These are phyloP conservation scores for Aspergillus brunneoviolaceus DNA, from an alignment of 2,329 filamentous ascomycete genomes.

Conservation along the genomic window DNA sequence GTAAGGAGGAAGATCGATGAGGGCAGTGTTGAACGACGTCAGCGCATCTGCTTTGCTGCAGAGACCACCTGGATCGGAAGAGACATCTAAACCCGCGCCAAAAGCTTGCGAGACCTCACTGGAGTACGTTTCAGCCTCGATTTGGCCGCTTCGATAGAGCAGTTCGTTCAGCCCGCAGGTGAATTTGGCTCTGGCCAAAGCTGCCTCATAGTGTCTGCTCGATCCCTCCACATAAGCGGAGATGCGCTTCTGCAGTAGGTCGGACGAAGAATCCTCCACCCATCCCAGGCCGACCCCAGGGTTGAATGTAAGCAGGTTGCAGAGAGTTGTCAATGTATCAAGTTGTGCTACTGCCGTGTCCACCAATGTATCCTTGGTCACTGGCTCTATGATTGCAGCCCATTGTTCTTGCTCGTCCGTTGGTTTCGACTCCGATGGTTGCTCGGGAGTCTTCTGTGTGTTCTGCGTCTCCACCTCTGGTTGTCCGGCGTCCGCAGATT, in stretches of 20 bases:
- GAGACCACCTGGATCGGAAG: conserved; percentile 49
- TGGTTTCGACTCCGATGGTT: conserved; percentile 21
- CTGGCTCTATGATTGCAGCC: conserved; percentile 65
- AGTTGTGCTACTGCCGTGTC: conserved; percentile 68
- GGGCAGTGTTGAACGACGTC: conserved; percentile 52
- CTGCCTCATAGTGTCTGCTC: conserved; percentile 51
- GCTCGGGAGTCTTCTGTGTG: conserved; percentile 10
- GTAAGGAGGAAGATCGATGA: conserved; percentile 36
- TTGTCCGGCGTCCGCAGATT: conserved; percentile 23
- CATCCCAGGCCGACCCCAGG: conserved; percentile 51
- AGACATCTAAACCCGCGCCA: conserved; percentile 40
- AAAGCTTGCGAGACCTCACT: conserved; percentile 45
- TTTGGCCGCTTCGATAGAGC: conserved; percentile 53
- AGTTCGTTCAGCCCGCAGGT: conserved; percentile 56
- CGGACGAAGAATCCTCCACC: conserved; percentile 57
- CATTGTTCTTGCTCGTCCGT: conserved; percentile 55
- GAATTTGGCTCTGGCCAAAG: conserved; percentile 58
- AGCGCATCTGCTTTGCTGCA: conserved; percentile 59
- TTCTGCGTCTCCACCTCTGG: conserved; percentile 17
- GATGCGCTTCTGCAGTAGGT: conserved; percentile 55
- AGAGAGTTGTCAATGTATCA: conserved; percentile 54
- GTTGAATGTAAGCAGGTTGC: conserved; percentile 49
- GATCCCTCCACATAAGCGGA: conserved; percentile 51
- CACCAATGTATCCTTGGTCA: conserved; percentile 63
- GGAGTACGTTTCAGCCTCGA: conserved; percentile 55